phyloP scores from a whole-genome alignment of 352 stramenopile species.

The Phytophthora nicotianae region DNA sequence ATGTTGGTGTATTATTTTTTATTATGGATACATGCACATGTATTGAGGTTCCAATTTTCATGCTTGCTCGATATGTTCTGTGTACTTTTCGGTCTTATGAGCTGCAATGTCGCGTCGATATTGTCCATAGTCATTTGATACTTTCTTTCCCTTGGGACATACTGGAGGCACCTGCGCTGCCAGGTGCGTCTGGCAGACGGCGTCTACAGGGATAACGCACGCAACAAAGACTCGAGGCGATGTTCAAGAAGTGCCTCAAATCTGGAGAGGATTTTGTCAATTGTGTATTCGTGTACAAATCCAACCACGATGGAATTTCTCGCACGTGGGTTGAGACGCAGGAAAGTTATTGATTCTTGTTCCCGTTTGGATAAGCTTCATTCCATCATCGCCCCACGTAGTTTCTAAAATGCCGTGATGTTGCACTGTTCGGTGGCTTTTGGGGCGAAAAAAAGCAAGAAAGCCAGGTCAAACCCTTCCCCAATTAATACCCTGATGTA shows the following conservation, averaged over 20 bases:
- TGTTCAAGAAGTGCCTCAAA: constrained; percentile 19
- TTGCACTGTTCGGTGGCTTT: constrained; percentile 1
- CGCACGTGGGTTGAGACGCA: too few species aligned
- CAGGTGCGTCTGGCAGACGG: too few species aligned
- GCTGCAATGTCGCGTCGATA: too few species aligned
- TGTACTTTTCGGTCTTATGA: too few species aligned
- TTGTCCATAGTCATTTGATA: neutral
- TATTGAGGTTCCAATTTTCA: too few species aligned
- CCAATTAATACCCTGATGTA: neutral
- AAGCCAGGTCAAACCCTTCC: constrained; percentile 7
- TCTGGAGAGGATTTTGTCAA: constrained; percentile 4
- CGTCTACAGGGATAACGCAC: too few species aligned
- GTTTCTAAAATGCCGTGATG: too few species aligned
- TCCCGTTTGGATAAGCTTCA: neutral
- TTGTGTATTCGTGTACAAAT: neutral
- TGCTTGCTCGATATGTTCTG: too few species aligned
- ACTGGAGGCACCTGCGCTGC: constrained; percentile 3
- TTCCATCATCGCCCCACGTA: too few species aligned
- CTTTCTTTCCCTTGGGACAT: neutral
- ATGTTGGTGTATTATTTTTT: too few species aligned
- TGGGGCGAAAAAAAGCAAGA: neutral
- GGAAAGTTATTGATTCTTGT: too few species aligned
- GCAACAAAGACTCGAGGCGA: neutral
- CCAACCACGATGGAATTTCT: constrained; percentile 1
- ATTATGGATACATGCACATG: too few species aligned